phyloP scores from a whole-genome alignment of 192 early-diverging fungal genomes.

The Dissophora globulifera region DNA sequence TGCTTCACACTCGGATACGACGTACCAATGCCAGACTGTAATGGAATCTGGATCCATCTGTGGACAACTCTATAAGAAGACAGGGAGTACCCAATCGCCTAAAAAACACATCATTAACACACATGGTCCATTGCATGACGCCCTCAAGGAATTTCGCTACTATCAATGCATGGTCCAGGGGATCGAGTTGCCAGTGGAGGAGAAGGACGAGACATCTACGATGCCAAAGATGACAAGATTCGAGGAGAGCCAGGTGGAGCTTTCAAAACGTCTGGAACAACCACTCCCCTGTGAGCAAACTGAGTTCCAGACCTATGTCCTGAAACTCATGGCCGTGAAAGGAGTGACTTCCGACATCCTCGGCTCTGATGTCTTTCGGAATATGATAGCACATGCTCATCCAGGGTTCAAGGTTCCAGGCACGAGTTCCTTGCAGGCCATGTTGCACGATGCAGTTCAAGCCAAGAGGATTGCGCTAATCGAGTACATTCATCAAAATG shows the following conservation, averaged over 20 bases:
- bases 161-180: constrained; percentile 16
- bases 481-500: constrained; percentile 4
- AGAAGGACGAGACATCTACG: constrained; percentile 7
- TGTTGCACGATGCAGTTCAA: background rate
- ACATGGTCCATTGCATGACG: background rate
- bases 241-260: background rate
- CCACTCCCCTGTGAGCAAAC: constrained; percentile 1
- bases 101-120: background rate
- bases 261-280: background rate
- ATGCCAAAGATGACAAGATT: constrained; percentile 12
- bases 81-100: background rate
- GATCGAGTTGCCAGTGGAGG: background rate
- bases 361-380: background rate
- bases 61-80: constrained; percentile 1
- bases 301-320: background rate
- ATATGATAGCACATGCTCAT: background rate
- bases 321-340: constrained; percentile 4
- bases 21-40: constrained; percentile 1
- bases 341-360: background rate
- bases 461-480: background rate
- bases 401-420: constrained; percentile 6
- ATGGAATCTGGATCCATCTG: background rate
- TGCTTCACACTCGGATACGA: background rate
- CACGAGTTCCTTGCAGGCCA: background rate
- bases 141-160: constrained; percentile 8